phyloP scores from a whole-genome alignment of 2,329 filamentous ascomycete species.

The Nemania diffusa region DNA sequence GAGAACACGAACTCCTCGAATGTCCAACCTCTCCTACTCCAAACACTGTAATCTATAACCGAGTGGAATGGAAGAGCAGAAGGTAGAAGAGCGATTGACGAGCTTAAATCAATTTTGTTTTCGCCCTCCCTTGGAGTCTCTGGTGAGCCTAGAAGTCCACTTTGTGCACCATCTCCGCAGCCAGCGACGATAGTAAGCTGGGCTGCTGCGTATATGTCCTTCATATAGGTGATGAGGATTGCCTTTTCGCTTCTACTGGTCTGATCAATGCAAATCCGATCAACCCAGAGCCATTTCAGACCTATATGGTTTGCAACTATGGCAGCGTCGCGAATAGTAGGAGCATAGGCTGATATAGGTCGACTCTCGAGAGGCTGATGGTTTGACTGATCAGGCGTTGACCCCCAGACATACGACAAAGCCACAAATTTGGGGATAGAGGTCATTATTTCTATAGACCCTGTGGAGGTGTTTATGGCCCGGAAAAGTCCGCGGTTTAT shows the following conservation, averaged over 20 bases:
- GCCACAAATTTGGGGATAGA: slow-evolving; percentile 20
- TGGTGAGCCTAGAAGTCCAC: slow-evolving; percentile 15
- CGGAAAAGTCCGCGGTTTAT: slow-evolving; percentile 9
- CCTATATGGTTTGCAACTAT: slow-evolving; percentile 7
- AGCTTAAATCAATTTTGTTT: neutral
- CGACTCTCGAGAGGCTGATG: slow-evolving; percentile 10
- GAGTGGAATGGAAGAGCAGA: neutral
- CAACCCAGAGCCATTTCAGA: slow-evolving; percentile 29
- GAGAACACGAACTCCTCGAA: slow-evolving; percentile 24
- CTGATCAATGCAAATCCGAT: slow-evolving; percentile 28
- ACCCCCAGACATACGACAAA: slow-evolving; percentile 29
- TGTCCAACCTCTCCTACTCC: slow-evolving; percentile 22
- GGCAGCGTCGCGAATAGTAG: slow-evolving; percentile 22
- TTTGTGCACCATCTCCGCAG: slow-evolving; percentile 8
- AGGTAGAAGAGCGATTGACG: slow-evolving; percentile 2
- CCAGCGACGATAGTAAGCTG: slow-evolving; percentile 29
- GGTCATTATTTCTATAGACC: slow-evolving; percentile 11
- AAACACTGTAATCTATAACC: neutral
- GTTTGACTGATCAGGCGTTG: neutral
- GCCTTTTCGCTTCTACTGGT: slow-evolving; percentile 17
- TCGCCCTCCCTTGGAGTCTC: neutral
- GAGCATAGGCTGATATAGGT: slow-evolving; percentile 6
- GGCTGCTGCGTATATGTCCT: slow-evolving; percentile 22
- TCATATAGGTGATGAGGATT: slow-evolving; percentile 28
- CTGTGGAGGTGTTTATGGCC: slow-evolving; percentile 25